phyloP scores from a whole-genome alignment of 257 asterid species.

The Solanum appendiculatum region DNA sequence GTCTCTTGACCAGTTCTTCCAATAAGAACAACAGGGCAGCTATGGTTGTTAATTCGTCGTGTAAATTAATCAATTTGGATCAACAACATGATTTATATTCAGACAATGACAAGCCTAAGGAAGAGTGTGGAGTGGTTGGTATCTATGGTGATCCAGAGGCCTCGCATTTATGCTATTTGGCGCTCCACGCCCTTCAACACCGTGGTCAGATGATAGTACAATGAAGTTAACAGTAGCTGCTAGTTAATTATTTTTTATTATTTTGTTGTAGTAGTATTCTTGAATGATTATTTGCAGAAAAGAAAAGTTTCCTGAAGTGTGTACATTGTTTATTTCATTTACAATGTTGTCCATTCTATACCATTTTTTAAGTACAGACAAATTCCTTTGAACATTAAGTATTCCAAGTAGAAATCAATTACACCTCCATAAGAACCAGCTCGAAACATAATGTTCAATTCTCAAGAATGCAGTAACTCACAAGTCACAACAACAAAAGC shows the following conservation, averaged over 20 bases:
- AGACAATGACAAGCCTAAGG: conserved; percentile 67
- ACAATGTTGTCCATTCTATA: too few species aligned
- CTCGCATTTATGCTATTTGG: conserved; percentile 65
- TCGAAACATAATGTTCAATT: not conserved
- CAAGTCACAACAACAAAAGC: not conserved
- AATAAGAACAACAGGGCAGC: conserved; percentile 8
- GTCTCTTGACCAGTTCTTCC: conserved; percentile 7
- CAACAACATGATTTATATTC: not conserved
- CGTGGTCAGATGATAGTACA: conserved; percentile 88
- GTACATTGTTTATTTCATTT: not conserved
- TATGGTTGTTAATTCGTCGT: not conserved
- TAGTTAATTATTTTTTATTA: not conserved
- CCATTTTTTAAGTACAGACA: not conserved
- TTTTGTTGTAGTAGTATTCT: not conserved
- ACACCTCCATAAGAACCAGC: not conserved
- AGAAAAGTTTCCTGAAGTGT: not conserved
- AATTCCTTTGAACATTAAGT: not conserved
- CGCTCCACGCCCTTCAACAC: conserved; percentile 91
- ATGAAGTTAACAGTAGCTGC: not conserved
- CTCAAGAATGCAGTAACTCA: not conserved
- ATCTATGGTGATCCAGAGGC: conserved; percentile 89
- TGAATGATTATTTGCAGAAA: not conserved
- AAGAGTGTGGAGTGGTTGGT: conserved; percentile 92
- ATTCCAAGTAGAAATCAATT: not conserved
- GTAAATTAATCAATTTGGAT: not conserved